Evolutionary conservation across 2,329 filamentous ascomycete species (phyloP).

Genomic region (Paracamarosporium sp.): DNA sequence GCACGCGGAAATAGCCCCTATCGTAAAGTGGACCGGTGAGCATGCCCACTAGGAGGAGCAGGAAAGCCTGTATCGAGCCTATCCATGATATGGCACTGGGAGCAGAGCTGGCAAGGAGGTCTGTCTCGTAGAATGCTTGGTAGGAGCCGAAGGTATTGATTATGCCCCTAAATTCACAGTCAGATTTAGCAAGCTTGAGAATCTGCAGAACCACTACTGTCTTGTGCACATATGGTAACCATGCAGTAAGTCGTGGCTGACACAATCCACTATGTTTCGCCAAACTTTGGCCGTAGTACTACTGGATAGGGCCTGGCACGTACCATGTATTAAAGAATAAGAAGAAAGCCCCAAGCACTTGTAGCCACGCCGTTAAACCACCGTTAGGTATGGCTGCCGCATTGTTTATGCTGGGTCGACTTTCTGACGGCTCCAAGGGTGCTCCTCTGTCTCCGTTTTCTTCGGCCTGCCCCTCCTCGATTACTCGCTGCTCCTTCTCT

Average conservation of each 20-base stretch:
- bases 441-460: conserved; percentile 1
- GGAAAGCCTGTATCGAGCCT: conserved; percentile 56
- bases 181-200: neutral
- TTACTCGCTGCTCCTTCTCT: neutral
- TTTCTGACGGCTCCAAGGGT: conserved; percentile 27
- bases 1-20: conserved; percentile 53
- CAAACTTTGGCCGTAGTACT: neutral
- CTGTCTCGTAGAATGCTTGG: conserved; percentile 56
- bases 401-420: conserved; percentile 48
- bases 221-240: neutral
- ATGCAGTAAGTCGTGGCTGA: neutral
- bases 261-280: neutral
- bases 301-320: conserved; percentile 11
- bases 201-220: neutral
- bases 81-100: conserved; percentile 59
- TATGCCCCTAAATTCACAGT: conserved; percentile 41
- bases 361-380: conserved; percentile 55
- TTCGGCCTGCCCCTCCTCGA: conserved; percentile 2
- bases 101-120: conserved; percentile 46
- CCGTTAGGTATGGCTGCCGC: conserved; percentile 54
- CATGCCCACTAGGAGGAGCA: conserved; percentile 54
- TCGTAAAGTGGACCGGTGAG: conserved; percentile 59
- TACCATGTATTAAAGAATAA: conserved; percentile 58
- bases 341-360: conserved; percentile 56
- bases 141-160: conserved; percentile 58